phyloP scores from a whole-genome alignment of 2,329 filamentous ascomycete species.

The Colletotrichum eremochloae region DNA sequence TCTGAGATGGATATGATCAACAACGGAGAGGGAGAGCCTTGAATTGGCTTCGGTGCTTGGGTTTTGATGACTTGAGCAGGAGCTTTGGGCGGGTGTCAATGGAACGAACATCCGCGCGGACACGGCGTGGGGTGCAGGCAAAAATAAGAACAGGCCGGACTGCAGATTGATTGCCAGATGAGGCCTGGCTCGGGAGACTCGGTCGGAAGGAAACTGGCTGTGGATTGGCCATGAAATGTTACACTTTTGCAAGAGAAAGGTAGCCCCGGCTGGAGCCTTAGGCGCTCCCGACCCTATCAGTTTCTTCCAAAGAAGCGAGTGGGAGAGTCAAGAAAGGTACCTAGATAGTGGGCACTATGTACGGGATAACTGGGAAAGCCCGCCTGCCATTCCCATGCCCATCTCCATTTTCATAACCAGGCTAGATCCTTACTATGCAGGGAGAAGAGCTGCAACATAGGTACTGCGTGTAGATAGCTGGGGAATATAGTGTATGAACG shows the following conservation, averaged over 20 bases:
- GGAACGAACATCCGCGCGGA: not conserved
- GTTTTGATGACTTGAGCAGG: slow-evolving; percentile 24
- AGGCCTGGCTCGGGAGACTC: slow-evolving; percentile 33
- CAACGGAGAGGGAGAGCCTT: slow-evolving; percentile 3
- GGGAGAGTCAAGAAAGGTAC: slow-evolving; percentile 1
- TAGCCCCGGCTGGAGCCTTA: slow-evolving; percentile 17
- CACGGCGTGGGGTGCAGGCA: slow-evolving; percentile 23
- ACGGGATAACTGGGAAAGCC: slow-evolving; percentile 28
- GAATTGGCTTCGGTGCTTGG: slow-evolving; percentile 1
- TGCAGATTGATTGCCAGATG: slow-evolving; percentile 41
- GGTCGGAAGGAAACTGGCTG: not conserved
- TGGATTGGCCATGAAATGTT: slow-evolving; percentile 34
- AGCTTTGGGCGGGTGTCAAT: slow-evolving; percentile 20
- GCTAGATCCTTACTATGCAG: slow-evolving; percentile 23
- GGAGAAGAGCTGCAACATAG: slow-evolving; percentile 28
- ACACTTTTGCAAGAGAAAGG: slow-evolving; percentile 32
- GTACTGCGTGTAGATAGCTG: slow-evolving; percentile 8
- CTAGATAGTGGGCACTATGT: slow-evolving; percentile 22
- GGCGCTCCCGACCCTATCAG: slow-evolving; percentile 5
- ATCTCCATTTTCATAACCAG: slow-evolving; percentile 20
- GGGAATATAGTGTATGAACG: slow-evolving; percentile 4
- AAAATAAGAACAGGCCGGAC: slow-evolving; percentile 26
- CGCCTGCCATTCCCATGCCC: slow-evolving; percentile 33
- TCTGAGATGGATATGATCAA: slow-evolving; percentile 18
- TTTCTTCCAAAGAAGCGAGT: not conserved